Evolutionary conservation across 768 basidiomycete genomes (phyloP).

Genomic region (Strobilomyces echinocephalus): DNA sequence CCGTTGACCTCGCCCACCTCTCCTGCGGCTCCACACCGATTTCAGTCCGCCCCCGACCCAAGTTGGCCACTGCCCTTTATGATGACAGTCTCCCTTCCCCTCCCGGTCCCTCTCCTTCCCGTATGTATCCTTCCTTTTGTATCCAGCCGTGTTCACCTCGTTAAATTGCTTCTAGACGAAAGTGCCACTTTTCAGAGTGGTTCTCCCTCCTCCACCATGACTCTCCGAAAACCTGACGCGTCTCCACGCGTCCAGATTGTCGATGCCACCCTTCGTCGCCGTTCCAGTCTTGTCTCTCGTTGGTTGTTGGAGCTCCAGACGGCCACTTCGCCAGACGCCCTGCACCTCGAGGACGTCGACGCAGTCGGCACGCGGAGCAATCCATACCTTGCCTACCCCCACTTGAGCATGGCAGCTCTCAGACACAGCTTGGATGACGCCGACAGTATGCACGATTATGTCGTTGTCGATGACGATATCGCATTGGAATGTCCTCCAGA

Average conservation of each 20-base stretch:
- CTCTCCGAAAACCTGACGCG: conserved; percentile 24
- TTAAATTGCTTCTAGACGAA: conserved; percentile 24
- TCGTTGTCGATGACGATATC: conserved; percentile 35
- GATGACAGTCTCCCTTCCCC: conserved; percentile 14
- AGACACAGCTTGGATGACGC: conserved; percentile 30
- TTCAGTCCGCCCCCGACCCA: conserved; percentile 8
- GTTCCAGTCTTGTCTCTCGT: conserved; percentile 38
- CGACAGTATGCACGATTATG: conserved; percentile 37
- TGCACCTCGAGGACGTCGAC: conserved; percentile 20
- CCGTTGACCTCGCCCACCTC: conserved; percentile 19
- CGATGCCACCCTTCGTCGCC: conserved; percentile 28
- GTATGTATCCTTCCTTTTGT: conserved; percentile 18
- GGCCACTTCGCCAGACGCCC: conserved; percentile 14
- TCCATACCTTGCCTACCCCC: conserved; percentile 42
- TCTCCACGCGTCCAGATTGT: conserved; percentile 12
- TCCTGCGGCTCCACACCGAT: conserved; percentile 17
- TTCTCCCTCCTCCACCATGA: conserved; percentile 32
- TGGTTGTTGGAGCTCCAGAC: conserved; percentile 42
- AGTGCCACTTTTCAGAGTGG: conserved; percentile 7
- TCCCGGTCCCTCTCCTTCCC: conserved; percentile 3
- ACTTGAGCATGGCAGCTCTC: conserved; percentile 28
- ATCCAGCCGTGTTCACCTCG: conserved; percentile 31
- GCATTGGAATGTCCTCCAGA: conserved; percentile 25
- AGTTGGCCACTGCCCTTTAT: conserved; percentile 14
- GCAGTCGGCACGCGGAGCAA: conserved; percentile 29